Evolutionary conservation across 805 yeast species (phyloP), one percentile per base, ranked within the genome.

Genomic region (Wickerhamomyces canadensis): DNA sequence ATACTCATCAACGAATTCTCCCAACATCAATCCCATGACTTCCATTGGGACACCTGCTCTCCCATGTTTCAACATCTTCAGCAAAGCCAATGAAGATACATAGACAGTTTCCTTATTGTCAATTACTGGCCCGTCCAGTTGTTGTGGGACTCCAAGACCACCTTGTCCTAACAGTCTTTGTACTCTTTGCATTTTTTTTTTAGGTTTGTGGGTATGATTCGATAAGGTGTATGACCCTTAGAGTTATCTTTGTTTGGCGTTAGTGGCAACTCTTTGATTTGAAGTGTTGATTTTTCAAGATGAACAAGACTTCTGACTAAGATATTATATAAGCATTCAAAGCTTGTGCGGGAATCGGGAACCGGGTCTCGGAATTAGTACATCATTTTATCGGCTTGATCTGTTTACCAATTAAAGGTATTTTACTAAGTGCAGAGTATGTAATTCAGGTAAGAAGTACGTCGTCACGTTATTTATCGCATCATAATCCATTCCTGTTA

Each of bases 21-120:
- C 99, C 44, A 94, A 73, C 99, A 93, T 93, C 47, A 93, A 71
- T 3, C 99, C 99, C 99, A 93, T 93, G 14, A 78, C 85, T 57
- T 78, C 85, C 84, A 78, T 78, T n/a, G 84, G 84, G 29, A 78
- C 84, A 60, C 94, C 93, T 3, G 93, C 91, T 57, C 98, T 75
- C 26, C 98, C 98, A 58, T 93, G 99, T 61, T 89, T 91, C 55
- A 93, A 76, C 98, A 93, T 93, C 65, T 93, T 93, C 45, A 93
- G 70, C 36, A 93, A 67, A 4, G 99, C 99, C 52, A 93, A 74
- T 27, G 97, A 88, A 28, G 98, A 93, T 38, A 93, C 88, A 64
- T 91, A 86, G 9, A 93, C 96, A 1, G 98, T 89, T 64, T 93
- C 98, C 28, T 96, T 84, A 52, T 91, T 89, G 64, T 91, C 98